Conservation (phyloP, 2,329 filamentous ascomycete genomes). For the Huntiella decipiens region DNA sequence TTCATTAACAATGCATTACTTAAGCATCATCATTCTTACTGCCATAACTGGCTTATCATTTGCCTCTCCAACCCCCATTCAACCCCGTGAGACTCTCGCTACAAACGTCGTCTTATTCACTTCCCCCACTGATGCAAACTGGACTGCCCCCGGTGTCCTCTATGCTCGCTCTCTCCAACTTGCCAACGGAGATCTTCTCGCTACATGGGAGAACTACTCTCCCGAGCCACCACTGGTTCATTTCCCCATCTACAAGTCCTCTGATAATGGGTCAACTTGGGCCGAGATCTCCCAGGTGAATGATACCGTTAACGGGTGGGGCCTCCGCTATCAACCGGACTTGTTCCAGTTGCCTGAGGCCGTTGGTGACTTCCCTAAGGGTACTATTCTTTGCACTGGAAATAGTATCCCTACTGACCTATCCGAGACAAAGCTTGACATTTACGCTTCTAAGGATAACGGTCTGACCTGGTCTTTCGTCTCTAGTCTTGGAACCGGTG, state of each 20-base stretch:
- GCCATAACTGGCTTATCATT: neutral
- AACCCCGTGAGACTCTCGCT: conserved; percentile 9
- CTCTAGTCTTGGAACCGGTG: conserved; percentile 43
- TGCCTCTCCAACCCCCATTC: neutral
- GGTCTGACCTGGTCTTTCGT: conserved; percentile 49
- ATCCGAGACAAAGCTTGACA: conserved; percentile 45
- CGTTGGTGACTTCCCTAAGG: conserved; percentile 38
- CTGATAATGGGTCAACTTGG: conserved; percentile 41
- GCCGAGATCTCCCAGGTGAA: conserved; percentile 40
- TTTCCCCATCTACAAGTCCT: conserved; percentile 35
- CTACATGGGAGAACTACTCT: conserved; percentile 38
- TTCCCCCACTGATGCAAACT: conserved; percentile 21
- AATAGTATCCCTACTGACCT: conserved; percentile 41
- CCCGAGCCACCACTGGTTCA: conserved; percentile 34
- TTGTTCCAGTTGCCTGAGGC: conserved; percentile 41
- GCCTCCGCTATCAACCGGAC: conserved; percentile 50
- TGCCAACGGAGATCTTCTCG: conserved; percentile 27
- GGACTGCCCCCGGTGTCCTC: conserved; percentile 24
- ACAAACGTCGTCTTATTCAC: conserved; percentile 21
- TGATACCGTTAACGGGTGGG: conserved; percentile 45
- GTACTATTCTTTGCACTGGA: conserved; percentile 43
- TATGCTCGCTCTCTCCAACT: conserved; percentile 27
- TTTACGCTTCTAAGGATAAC: conserved; percentile 44
- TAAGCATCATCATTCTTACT: no score
- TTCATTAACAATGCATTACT: no score